Percentiles rank a stretch among this genome's conserved stretches.
phyloP scores from a whole-genome alignment of 306 rosid species.

The Adenanthera pavonina region DNA sequence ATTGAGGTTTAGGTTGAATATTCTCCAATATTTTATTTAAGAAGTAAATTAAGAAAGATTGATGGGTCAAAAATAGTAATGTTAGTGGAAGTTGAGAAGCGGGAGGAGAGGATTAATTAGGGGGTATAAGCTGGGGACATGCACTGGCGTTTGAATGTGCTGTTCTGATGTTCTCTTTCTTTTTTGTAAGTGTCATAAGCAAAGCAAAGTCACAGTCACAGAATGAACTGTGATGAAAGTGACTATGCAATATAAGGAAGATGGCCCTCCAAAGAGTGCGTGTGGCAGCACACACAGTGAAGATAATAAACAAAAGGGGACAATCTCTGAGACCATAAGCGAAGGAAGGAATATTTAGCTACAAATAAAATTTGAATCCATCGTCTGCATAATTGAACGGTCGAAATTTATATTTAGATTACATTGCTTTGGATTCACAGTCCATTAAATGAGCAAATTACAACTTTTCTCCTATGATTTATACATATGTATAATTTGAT shows the following conservation, averaged over 20 bases:
- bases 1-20: too few species aligned
- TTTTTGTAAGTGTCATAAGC: too few species aligned
- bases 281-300: not conserved
- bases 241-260: not conserved
- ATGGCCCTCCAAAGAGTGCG: not conserved
- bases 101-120: not conserved
- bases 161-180: not conserved
- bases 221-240: slow-evolving; percentile 14
- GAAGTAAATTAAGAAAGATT: too few species aligned
- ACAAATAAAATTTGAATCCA: too few species aligned
- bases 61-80: not conserved
- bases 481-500: too few species aligned
- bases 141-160: not conserved
- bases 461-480: too few species aligned
- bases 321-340: not conserved
- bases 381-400: too few species aligned
- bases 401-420: too few species aligned
- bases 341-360: not conserved
- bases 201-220: not conserved
- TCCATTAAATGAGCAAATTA: too few species aligned
- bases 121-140: not conserved
- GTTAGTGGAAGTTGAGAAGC: not conserved
- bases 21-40: too few species aligned
- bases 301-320: not conserved
- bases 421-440: too few species aligned